Percentiles rank a stretch among this genome's conserved stretches.
Evolutionary conservation across 805 yeast genomes (phyloP).

Genomic region (Blastobotrys attinorum): DNA sequence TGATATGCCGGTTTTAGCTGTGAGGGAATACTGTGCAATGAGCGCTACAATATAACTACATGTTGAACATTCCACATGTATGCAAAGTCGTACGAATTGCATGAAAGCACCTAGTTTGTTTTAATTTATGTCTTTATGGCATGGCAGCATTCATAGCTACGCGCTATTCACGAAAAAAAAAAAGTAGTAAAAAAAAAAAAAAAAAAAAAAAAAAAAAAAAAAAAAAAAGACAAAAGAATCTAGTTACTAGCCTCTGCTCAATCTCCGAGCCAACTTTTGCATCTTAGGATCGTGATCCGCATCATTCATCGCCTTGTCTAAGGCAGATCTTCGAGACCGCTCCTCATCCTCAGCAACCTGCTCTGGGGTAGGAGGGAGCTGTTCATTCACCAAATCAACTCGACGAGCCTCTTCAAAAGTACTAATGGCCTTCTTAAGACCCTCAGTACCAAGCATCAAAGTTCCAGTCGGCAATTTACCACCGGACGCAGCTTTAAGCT

Average conservation of each 20-base stretch:
- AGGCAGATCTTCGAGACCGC: constrained; percentile 35
- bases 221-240: too few relatives aligned
- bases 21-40: too few relatives aligned
- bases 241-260: constrained; percentile 18
- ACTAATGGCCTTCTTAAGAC: constrained; percentile 57
- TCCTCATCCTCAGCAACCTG: constrained; percentile 42
- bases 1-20: too few relatives aligned
- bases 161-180: too few relatives aligned
- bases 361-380: constrained; percentile 72
- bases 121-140: too few relatives aligned
- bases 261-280: constrained; percentile 21
- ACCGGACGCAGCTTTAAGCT: constrained; percentile 56
- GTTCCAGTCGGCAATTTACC: constrained; percentile 85
- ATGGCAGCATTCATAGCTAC: too few relatives aligned
- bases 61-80: too few relatives aligned
- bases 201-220: too few relatives aligned
- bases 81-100: too few relatives aligned
- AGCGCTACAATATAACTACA: too few relatives aligned
- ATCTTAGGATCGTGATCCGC: constrained; percentile 22
- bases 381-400: constrained; percentile 78
- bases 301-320: constrained; percentile 20
- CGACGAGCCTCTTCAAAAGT: constrained; percentile 77
- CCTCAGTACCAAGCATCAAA: constrained; percentile 73
- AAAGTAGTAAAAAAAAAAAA: too few relatives aligned
- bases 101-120: too few relatives aligned